These are phyloP conservation scores for Monilinia laxa DNA, from an alignment of 2,329 filamentous ascomycete species.

Conservation along the genomic window DNA sequence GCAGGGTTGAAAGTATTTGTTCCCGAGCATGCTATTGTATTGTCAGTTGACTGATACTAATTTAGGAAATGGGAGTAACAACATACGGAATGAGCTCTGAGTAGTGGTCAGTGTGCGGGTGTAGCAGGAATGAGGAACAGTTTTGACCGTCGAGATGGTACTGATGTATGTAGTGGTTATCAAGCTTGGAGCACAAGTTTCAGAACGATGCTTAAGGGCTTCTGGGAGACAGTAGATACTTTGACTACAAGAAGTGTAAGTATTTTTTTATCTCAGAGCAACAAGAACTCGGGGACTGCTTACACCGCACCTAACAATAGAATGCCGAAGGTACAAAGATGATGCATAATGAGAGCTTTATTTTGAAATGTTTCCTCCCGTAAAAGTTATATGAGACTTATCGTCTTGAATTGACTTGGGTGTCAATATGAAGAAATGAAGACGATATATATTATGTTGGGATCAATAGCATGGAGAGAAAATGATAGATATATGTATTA, in stretches of 20 bases:
- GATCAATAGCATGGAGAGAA: not conserved
- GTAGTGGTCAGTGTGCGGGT: constrained; percentile 33
- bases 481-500: not conserved
- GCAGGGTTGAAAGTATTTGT: constrained; percentile 8
- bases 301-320: constrained; percentile 15
- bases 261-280: not conserved
- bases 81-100: constrained; percentile 20
- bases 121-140: constrained; percentile 34
- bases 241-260: constrained; percentile 6
- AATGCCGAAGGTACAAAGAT: constrained; percentile 1
- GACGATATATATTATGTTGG: not conserved
- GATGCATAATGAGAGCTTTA: constrained; percentile 12
- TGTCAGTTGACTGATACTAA: constrained; percentile 1
- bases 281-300: not conserved
- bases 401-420: not conserved
- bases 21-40: constrained; percentile 19
- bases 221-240: constrained; percentile 13
- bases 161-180: constrained; percentile 27
- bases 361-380: not conserved
- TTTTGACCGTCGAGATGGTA: constrained; percentile 27
- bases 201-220: constrained; percentile 7
- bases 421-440: not conserved
- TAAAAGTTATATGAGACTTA: not conserved
- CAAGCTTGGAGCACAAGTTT: constrained; percentile 24
- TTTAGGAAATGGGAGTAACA: not conserved